Evolutionary conservation across 176 grass and related monocot genomes (phyloP), one percentile per base, ranked within the genome.

Genomic region (Cenchrus fungigraminus): DNA sequence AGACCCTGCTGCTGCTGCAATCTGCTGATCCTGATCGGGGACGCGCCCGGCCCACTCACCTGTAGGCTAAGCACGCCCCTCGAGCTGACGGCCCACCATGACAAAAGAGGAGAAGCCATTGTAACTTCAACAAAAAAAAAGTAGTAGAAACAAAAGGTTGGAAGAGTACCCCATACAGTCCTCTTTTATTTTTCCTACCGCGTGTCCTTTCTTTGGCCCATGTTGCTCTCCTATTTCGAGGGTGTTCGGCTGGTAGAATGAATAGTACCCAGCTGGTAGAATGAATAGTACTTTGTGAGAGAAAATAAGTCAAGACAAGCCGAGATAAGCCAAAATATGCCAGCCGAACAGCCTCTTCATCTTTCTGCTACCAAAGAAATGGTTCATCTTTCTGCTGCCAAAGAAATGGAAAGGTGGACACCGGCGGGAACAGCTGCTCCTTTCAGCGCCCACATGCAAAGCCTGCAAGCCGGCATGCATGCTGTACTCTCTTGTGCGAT

Each of bases 391-490:
- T 51, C 44, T 67, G 53, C 54, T 69, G n/a, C 12, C 6, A 59
- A 6, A 61, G 54, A 54, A 52, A 50, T 31, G 75, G 47, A 64
- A 78, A 56, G 46, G 65, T n/a, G 47, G 25, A 15, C 58, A 56
- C 75, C 74, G 49, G 49, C 37, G 10, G 49, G 47, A 50, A 74
- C 82, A 85, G 15, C 51, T 56, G 19, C 66, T 65, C 81, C 51
- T 46, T 79, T 79, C 82, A 85, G 60, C 32, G 68, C 9, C 70
- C 87, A 85, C 77, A 81, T 85, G 77, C 82, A 76, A 61, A 46
- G 52, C 37, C 81, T 84, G 87, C 67, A 8, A 22, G 12, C 42
- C 28, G 42, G 6, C 65, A 71, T 63, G 44, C 75, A 79, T 79
- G 74, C 74, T 71, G 63, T 77, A 77, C 44, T 19, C 58, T 20